Conservation (phyloP, 2,329 filamentous ascomycete species). For the Coniochaeta hoffmannii region DNA sequence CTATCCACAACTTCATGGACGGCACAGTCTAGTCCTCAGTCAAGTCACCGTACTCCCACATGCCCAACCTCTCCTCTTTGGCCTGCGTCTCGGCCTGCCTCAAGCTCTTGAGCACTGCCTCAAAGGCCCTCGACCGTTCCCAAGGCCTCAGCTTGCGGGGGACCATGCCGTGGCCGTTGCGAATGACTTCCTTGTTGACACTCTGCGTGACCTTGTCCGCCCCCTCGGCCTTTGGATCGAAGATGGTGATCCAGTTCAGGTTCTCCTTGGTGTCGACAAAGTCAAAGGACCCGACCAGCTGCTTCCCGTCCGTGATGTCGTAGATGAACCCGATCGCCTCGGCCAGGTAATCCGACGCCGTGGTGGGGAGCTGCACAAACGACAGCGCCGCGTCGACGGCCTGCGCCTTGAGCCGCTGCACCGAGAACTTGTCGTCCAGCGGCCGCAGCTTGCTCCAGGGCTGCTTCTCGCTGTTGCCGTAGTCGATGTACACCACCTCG, state of each 20-base stretch:
- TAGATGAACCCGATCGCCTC: slow-evolving; percentile 73
- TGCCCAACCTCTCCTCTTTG: slow-evolving; percentile 72
- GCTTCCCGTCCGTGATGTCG: slow-evolving; percentile 65
- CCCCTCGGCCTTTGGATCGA: slow-evolving; percentile 60
- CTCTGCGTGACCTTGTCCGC: slow-evolving; percentile 52
- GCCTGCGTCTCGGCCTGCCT: slow-evolving; percentile 69
- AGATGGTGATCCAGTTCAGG: slow-evolving; percentile 77
- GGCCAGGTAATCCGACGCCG: slow-evolving; percentile 69
- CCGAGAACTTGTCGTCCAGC: slow-evolving; percentile 75
- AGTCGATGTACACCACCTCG: slow-evolving; percentile 92
- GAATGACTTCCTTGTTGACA: slow-evolving; percentile 81
- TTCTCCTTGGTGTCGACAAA: slow-evolving; percentile 72
- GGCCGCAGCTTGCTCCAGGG: slow-evolving; percentile 78
- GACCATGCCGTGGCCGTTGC: slow-evolving; percentile 82
- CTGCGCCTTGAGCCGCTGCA: slow-evolving; percentile 77
- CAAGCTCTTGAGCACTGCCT: slow-evolving; percentile 63
- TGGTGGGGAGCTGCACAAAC: slow-evolving; percentile 75
- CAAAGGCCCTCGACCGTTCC: slow-evolving; percentile 67
- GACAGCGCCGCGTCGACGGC: slow-evolving; percentile 81
- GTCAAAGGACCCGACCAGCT: slow-evolving; percentile 88
- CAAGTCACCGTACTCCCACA: slow-evolving; percentile 98
- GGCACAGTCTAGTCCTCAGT: slow-evolving; percentile 65
- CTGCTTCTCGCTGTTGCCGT: slow-evolving; percentile 86
- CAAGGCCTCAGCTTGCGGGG: slow-evolving; percentile 85
- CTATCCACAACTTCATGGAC: not conserved